Percentiles rank a stretch among this genome's conserved stretches.
These are phyloP conservation scores for Kwoniella dejecticola DNA, from an alignment of 768 basidiomycete species.

Conservation along the genomic window DNA sequence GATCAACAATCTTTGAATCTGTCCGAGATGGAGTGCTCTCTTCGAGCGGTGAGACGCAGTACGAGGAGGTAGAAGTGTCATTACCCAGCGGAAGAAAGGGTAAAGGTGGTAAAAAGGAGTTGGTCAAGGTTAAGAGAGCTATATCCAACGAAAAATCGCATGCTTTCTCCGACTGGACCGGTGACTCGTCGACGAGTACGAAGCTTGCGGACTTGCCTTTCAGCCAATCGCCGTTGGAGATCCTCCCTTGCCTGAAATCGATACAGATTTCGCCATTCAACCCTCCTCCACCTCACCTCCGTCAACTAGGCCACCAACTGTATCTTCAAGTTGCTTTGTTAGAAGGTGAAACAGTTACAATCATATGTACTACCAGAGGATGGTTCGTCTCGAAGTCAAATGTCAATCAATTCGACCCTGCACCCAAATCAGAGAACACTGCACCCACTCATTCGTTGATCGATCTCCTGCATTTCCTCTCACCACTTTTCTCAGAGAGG, in stretches of 20 bases:
- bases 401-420: conserved; percentile 56
- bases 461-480: conserved; percentile 57
- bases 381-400: conserved; percentile 57
- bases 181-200: conserved; percentile 24
- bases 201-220: conserved; percentile 38
- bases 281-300: conserved; percentile 57
- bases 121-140: conserved; percentile 36
- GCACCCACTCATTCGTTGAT: conserved; percentile 55
- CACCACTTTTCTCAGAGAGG: conserved; percentile 54
- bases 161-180: conserved; percentile 52
- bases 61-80: conserved; percentile 42
- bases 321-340: conserved; percentile 57
- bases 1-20: conserved; percentile 52
- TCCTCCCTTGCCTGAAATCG: conserved; percentile 48
- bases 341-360: conserved; percentile 57
- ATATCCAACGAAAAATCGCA: conserved; percentile 26
- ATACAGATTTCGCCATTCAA: conserved; percentile 58
- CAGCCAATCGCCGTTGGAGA: conserved; percentile 37
- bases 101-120: conserved; percentile 51
- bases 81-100: conserved; percentile 43
- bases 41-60: conserved; percentile 24
- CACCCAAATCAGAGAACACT: conserved; percentile 47
- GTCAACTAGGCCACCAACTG: conserved; percentile 57
- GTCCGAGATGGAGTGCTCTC: conserved; percentile 54
- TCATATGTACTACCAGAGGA: conserved; percentile 57